A percentile compares a stretch with the other conserved stretches of the same genome.
Evolutionary conservation across 2,329 filamentous ascomycete genomes (phyloP).

Genomic region (Ascosphaera aggregata): DNA sequence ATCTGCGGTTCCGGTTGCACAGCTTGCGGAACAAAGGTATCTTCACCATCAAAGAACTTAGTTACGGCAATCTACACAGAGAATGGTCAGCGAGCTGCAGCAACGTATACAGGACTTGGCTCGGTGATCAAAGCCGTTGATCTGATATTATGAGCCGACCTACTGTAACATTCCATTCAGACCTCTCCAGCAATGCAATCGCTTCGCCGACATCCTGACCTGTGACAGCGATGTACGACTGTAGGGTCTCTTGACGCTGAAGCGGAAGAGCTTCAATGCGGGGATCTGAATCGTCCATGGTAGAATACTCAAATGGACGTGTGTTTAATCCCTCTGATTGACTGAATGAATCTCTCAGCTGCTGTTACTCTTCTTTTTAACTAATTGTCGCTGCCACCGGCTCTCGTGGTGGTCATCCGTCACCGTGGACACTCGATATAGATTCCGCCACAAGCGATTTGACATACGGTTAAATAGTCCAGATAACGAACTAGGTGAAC

Average conservation of each 20-base stretch:
- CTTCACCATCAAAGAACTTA: slow-evolving; percentile 95
- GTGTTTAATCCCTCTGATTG: no score
- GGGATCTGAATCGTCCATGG: slow-evolving; percentile 18
- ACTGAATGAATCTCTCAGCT: no score
- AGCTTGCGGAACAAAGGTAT: slow-evolving; percentile 11
- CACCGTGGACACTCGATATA: no score
- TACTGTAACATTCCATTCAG: slow-evolving; percentile 92
- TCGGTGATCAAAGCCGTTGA: neutral
- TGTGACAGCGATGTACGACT: slow-evolving; percentile 75
- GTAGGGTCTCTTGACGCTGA: slow-evolving; percentile 59
- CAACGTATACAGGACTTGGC: neutral
- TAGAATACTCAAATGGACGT: no score
- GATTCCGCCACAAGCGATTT: no score
- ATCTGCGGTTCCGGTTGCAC: slow-evolving; percentile 6
- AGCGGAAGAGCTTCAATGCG: slow-evolving; percentile 49
- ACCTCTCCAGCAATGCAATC: slow-evolving; percentile 54
- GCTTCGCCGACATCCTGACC: slow-evolving; percentile 58
- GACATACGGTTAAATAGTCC: no score
- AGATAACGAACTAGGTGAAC: no score
- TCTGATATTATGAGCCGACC: slow-evolving; percentile 4
- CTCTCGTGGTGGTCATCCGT: no score
- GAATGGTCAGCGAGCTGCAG: slow-evolving; percentile 5
- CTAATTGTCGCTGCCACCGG: no score
- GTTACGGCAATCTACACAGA: slow-evolving; percentile 61
- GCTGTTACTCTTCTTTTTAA: no score